Evolutionary conservation across 257 asterid species (phyloP).

Genomic region (Petunia axillaris): DNA sequence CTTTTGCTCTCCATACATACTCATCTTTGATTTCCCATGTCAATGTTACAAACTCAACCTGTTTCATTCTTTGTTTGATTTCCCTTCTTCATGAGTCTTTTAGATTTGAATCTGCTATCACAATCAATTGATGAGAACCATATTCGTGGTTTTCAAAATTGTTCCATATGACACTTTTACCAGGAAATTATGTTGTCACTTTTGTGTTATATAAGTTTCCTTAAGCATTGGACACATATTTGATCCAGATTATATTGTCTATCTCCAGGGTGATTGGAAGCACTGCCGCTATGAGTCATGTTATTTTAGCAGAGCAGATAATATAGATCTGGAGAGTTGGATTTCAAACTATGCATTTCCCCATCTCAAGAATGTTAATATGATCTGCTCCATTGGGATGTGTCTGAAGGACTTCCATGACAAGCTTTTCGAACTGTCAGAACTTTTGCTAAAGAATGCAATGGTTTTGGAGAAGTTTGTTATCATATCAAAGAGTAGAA

Average conservation of each 20-base stretch:
- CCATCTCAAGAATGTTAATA: neutral
- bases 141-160: neutral
- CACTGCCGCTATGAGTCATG: too few relatives aligned
- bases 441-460: neutral
- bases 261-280: neutral
- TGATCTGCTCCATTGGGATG: neutral
- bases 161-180: neutral
- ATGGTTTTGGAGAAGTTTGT: neutral
- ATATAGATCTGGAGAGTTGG: neutral
- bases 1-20: too few relatives aligned
- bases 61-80: neutral
- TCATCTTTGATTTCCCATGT: too few relatives aligned
- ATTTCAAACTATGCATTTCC: neutral
- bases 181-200: neutral
- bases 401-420: neutral
- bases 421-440: neutral
- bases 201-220: neutral
- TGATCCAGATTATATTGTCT: neutral
- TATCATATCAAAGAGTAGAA: neutral
- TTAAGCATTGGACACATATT: neutral
- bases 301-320: neutral
- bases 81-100: neutral
- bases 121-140: too few relatives aligned
- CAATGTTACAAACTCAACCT: neutral
- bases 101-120: neutral